These are phyloP conservation scores for Candida suzukii DNA, from an alignment of 805 yeast species.

Conservation along the genomic window DNA sequence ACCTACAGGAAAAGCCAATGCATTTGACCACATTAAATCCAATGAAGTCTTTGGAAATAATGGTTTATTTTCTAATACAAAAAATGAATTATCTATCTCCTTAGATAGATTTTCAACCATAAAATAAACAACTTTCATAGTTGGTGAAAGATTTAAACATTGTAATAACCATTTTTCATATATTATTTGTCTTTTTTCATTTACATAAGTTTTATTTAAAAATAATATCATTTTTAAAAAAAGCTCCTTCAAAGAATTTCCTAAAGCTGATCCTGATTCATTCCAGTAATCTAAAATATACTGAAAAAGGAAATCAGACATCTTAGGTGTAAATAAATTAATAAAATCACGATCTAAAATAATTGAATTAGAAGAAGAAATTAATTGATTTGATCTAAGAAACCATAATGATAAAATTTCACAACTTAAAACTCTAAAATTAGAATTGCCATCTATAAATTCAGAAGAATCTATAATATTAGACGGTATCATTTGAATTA, in stretches of 20 bases:
- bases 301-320: slow-evolving; percentile 31
- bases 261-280: slow-evolving; percentile 62
- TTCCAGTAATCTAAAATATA: slow-evolving; percentile 65
- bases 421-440: slow-evolving; percentile 35
- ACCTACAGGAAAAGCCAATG: slow-evolving; percentile 63
- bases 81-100: slow-evolving; percentile 33
- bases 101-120: slow-evolving; percentile 50
- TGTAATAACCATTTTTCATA: slow-evolving; percentile 39
- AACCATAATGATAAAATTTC: slow-evolving; percentile 66
- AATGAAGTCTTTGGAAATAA: slow-evolving; percentile 41
- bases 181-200: slow-evolving; percentile 8
- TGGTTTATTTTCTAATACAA: slow-evolving; percentile 38
- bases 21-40: slow-evolving; percentile 43
- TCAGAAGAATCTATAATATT: slow-evolving; percentile 25
- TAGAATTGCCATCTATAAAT: slow-evolving; percentile 27
- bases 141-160: slow-evolving; percentile 36
- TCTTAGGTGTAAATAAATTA: too few species aligned
- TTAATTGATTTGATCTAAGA: slow-evolving; percentile 42
- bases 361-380: slow-evolving; percentile 1
- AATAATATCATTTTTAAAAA: slow-evolving; percentile 45
- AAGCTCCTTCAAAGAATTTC: slow-evolving; percentile 60
- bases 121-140: slow-evolving; percentile 55
- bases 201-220: slow-evolving; percentile 20
- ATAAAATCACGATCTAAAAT: too few species aligned
- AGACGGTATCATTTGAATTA: background rate